These are phyloP conservation scores for Flaveria robusta DNA, from an alignment of 129 eudicot genomes.

Conservation along the genomic window DNA sequence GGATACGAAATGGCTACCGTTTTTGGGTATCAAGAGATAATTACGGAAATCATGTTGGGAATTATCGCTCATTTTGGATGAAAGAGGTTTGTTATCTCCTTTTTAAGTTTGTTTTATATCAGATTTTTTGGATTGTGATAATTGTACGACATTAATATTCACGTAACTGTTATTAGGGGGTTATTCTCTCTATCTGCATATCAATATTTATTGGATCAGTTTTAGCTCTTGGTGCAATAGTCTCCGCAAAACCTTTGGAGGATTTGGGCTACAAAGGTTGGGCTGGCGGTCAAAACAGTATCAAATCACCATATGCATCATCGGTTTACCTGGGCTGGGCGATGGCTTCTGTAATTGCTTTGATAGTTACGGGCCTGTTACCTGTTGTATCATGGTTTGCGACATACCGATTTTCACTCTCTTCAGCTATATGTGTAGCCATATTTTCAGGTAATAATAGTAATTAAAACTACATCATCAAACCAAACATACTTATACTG, in stretches of 20 bases:
- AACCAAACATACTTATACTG: neutral
- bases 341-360: conserved; percentile 84
- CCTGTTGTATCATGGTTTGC: conserved; percentile 97
- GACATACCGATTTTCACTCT: conserved; percentile 78
- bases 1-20: conserved; percentile 88
- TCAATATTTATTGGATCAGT: conserved; percentile 75
- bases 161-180: conserved; percentile 52
- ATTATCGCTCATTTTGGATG: conserved; percentile 58
- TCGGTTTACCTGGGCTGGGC: conserved; percentile 91
- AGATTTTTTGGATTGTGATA: neutral
- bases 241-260: conserved; percentile 90
- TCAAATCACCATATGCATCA: conserved; percentile 81
- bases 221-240: conserved; percentile 84
- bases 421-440: conserved; percentile 84
- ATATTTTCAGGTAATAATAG: conserved; percentile 67
- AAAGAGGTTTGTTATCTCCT: conserved; percentile 61
- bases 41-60: conserved; percentile 50
- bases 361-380: conserved; percentile 80
- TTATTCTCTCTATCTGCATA: conserved; percentile 71
- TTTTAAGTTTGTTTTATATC: neutral
- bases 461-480: neutral
- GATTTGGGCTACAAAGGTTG: conserved; percentile 73
- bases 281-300: conserved; percentile 58
- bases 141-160: neutral
- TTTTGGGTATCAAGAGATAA: conserved; percentile 74